Evolutionary conservation across 176 grass and related monocot genomes (phyloP).

Genomic region (Bolboschoenus planiculmis): DNA sequence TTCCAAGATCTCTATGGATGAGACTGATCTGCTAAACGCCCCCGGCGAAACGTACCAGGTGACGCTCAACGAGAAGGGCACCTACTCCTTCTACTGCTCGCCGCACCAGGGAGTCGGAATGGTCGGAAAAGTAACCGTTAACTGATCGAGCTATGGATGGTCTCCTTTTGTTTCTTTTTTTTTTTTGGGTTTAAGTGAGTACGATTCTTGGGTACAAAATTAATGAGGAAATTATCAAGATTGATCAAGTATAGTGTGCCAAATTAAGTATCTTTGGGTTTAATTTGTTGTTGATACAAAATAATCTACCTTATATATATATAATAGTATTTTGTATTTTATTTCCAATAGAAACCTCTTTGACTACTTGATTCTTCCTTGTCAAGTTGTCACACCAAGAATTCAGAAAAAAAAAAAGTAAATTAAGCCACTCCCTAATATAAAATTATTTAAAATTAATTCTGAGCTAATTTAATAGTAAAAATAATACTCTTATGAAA

Average conservation of each 20-base stretch:
- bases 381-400: not conserved
- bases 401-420: too few species aligned
- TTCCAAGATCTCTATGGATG: slow-evolving; percentile 55
- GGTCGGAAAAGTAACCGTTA: slow-evolving; percentile 89
- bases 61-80: slow-evolving; percentile 71
- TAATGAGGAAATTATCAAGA: slow-evolving; percentile 16
- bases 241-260: not conserved
- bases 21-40: slow-evolving; percentile 61
- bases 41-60: slow-evolving; percentile 58
- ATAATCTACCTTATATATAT: not conserved
- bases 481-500: too few species aligned
- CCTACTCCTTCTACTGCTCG: slow-evolving; percentile 83
- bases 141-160: slow-evolving; percentile 31
- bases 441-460: too few species aligned
- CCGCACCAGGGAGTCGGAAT: slow-evolving; percentile 82
- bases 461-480: too few species aligned
- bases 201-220: slow-evolving; percentile 5
- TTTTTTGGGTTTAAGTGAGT: slow-evolving; percentile 1
- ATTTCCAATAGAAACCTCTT: not conserved
- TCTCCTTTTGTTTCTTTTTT: not conserved
- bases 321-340: not conserved
- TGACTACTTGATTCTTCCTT: not conserved
- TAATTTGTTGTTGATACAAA: not conserved
- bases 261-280: not conserved
- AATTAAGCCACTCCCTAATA: too few species aligned